Base-by-base conservation (phyloP, 1,284 basidiomycete genomes). In the Cryptococcus sp. region DNA sequence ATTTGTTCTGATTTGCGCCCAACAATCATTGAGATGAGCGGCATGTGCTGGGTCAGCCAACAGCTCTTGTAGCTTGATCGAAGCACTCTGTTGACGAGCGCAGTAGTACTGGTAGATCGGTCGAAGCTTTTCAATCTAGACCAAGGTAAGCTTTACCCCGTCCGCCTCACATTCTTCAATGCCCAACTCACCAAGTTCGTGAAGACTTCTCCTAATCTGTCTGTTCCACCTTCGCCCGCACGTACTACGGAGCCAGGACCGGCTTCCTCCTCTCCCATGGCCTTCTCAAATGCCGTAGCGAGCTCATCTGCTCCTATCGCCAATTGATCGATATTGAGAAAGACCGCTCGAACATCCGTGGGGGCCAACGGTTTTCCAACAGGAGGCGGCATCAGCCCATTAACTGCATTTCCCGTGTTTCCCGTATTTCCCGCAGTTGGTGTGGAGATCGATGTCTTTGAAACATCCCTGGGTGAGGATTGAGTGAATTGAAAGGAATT, bases 31-130 rank as follows among this genome's bases (percentile, higher is more conserved):
- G 36, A 92, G 80, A 73, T 90, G 89, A 1, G 81, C 76, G n/a
- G 80, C 70, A 53, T 82, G 60, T 2, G 55, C 58, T 2, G 64
- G 59, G 50, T 76, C 72, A 13, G 59, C 52, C 58, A 70, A 67
- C 6, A 79, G 60, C 56, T 76, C 72, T 6, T 68, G 78, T 30
- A 91, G 82, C 58, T 89, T 88, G 23, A 83, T 79, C 53, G 89
- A 81, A 3, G 92, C 90, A 3, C 81, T 81, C 1, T 88, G 82
- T 70, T 96, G 92, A 43, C 86, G 84, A 3, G 89, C 88, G 74
- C 95, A 96, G 77, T 96, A 96, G 31, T 83, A 80, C 68, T 84
- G 87, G 76, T 93, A 96, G 14, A 87, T 83, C 4, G 83, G 82
- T 67, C 90, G 23, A 23, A 23, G 23, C 23, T 23, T 23, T 23